These are phyloP conservation scores for Neofusicoccum sp. DNA, from an alignment of 2,329 filamentous ascomycete genomes.

Conservation along the genomic window DNA sequence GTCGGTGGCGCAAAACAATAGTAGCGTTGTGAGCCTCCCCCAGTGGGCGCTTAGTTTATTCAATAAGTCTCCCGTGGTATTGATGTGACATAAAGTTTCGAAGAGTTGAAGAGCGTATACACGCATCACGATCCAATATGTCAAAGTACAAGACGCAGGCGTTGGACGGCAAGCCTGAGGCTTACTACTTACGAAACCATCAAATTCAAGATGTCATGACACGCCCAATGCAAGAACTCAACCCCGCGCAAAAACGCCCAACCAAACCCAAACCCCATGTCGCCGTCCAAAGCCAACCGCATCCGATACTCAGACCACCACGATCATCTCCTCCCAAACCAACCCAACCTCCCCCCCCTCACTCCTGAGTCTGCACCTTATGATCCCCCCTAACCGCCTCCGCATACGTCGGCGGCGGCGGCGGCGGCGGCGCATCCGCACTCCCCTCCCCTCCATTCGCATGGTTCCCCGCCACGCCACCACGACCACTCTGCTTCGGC, in stretches of 20 bases:
- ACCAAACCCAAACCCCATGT: neutral
- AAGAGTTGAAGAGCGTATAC: too few species aligned
- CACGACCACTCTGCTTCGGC: neutral
- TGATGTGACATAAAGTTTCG: too few species aligned
- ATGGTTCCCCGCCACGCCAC: neutral
- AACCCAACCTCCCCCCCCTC: neutral
- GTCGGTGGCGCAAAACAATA: too few species aligned
- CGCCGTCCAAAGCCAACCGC: neutral
- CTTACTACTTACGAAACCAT: neutral
- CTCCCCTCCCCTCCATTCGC: slow-evolving; percentile 21
- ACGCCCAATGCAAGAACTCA: neutral
- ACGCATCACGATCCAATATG: too few species aligned
- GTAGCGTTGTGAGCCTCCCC: too few species aligned
- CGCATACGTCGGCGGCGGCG: slow-evolving; percentile 77
- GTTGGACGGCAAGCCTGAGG: neutral
- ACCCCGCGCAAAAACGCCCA: neutral
- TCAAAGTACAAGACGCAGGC: neutral
- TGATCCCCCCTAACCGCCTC: slow-evolving; percentile 87
- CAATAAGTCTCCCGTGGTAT: too few species aligned
- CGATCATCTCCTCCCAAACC: neutral
- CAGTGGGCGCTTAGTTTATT: too few species aligned
- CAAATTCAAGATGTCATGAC: neutral
- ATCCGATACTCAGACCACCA: neutral
- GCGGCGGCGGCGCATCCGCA: too few species aligned
- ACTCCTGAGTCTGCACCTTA: slow-evolving; percentile 66